Evolutionary conservation across 192 early-diverging fungal species (phyloP), one percentile per base, ranked within the genome.

Genomic region (Chytriomyces sp.): DNA sequence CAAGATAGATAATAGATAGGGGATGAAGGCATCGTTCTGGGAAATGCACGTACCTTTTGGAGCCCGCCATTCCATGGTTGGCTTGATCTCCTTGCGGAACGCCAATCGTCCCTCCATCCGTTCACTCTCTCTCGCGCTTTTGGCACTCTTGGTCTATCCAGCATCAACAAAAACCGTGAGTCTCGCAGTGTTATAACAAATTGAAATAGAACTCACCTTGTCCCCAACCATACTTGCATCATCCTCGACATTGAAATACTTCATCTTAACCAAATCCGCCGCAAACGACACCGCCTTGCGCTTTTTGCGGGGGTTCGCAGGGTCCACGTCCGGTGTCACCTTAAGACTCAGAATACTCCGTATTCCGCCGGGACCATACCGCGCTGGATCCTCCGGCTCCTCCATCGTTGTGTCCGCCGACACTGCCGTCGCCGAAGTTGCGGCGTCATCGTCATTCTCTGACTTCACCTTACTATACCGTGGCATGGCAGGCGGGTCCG

Each of bases 111-210:
- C 63, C 30, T 65, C 63, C 17, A 22, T 17, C 37, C 28, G 8
- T 39, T 65, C 63, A 49, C 63, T 65, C 22, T 65, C 63, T 49
- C 63, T 65, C 38, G 63, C 63, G 31, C 63, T 65, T 28, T 65
- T 65, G 30, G 40, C 52, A 25, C 52, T 65, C n/a, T n/a, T n/a
- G n/a, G n/a, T n/a, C n/a, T n/a, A n/a, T n/a, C n/a, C n/a, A n/a
- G n/a, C n/a, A n/a, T n/a, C n/a, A n/a, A n/a, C n/a, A n/a, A 25
- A 65, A 65, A 49, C 52, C 28, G 39, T 62, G 30, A 49, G 14
- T 49, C 44, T 49, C 0, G 22, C 30, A 1, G 28, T 31, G 12
- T 25, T 28, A 49, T 14, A 26, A 26, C n/a, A 31, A 28, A 28
- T 25, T 25, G 17, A 2, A 28, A 58, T 12, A 28, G 12, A 7